Percentiles rank a stretch among this genome's conserved stretches.
These are phyloP conservation scores for Myxozyma nipponensis DNA, from an alignment of 805 yeast species.

Conservation along the genomic window DNA sequence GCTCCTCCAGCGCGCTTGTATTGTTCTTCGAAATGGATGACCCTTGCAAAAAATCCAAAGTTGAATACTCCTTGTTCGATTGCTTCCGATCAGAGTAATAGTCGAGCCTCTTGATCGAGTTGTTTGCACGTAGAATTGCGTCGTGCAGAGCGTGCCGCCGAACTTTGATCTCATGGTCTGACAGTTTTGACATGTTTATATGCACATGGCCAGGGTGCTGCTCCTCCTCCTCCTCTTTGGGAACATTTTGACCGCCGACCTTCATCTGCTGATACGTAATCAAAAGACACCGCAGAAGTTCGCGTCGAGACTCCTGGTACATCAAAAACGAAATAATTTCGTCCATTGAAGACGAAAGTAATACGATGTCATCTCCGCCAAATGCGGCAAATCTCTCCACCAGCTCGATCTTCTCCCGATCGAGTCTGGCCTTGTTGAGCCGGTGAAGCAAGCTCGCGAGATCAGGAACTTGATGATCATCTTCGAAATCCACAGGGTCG, in stretches of 20 bases:
- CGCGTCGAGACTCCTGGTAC: constrained; percentile 26
- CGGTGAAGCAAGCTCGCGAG: constrained; percentile 12
- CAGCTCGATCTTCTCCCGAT: constrained; percentile 25
- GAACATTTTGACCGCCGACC: not conserved
- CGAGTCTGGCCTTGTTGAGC: constrained; percentile 19
- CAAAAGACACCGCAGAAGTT: constrained; percentile 21
- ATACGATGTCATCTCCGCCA: constrained; percentile 21
- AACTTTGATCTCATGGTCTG: constrained; percentile 3
- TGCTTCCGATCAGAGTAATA: constrained; percentile 22
- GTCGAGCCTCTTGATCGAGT: constrained; percentile 21
- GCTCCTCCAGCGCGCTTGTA: constrained; percentile 9
- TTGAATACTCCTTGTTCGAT: constrained; percentile 21
- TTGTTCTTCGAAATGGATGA: not conserved
- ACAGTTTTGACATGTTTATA: constrained; percentile 1
- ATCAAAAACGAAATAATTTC: constrained; percentile 16
- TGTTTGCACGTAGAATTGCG: constrained; percentile 18
- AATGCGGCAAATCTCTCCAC: constrained; percentile 16
- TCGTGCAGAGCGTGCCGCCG: constrained; percentile 18
- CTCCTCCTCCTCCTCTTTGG: not conserved
- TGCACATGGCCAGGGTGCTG: constrained; percentile 22
- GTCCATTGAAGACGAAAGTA: constrained; percentile 20
- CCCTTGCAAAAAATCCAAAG: constrained; percentile 8
- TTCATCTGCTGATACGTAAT: constrained; percentile 17
- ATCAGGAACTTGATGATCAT: not conserved
- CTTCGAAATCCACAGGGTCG: not conserved